Conservation (phyloP, 768 basidiomycete genomes). For the Lyophyllum atratum region DNA sequence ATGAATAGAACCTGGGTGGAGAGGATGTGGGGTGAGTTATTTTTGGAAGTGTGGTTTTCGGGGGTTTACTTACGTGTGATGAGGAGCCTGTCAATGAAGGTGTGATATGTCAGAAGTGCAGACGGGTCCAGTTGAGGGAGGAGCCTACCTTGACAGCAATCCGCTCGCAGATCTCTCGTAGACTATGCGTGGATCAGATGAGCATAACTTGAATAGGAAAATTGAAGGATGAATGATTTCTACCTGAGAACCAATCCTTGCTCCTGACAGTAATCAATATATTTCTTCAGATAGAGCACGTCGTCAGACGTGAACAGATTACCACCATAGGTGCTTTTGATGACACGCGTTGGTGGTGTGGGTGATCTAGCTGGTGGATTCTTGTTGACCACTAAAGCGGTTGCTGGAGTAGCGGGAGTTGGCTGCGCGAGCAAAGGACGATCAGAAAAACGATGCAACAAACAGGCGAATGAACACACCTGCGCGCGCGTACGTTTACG, state of each 20-base stretch:
- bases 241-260: constrained; percentile 83
- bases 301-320: constrained; percentile 87
- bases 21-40: background rate
- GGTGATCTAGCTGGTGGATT: constrained; percentile 77
- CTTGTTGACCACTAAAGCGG: constrained; percentile 66
- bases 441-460: constrained; percentile 2
- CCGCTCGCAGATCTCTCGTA: constrained; percentile 86
- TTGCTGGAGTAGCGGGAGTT: constrained; percentile 65
- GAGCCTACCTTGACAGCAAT: constrained; percentile 74
- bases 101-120: constrained; percentile 5
- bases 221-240: background rate
- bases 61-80: constrained; percentile 69
- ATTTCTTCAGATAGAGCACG: constrained; percentile 79
- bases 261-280: constrained; percentile 90
- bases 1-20: constrained; percentile 74
- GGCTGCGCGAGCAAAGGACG: constrained; percentile 34
- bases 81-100: constrained; percentile 60
- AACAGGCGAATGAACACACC: constrained; percentile 25
- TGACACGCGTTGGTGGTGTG: constrained; percentile 78
- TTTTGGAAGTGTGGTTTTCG: background rate
- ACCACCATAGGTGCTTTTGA: constrained; percentile 89
- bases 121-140: background rate
- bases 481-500: constrained; percentile 69
- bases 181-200: constrained; percentile 30
- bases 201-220: background rate